Conservation (phyloP, 139 green algal genomes). For the Volvox africanus region DNA sequence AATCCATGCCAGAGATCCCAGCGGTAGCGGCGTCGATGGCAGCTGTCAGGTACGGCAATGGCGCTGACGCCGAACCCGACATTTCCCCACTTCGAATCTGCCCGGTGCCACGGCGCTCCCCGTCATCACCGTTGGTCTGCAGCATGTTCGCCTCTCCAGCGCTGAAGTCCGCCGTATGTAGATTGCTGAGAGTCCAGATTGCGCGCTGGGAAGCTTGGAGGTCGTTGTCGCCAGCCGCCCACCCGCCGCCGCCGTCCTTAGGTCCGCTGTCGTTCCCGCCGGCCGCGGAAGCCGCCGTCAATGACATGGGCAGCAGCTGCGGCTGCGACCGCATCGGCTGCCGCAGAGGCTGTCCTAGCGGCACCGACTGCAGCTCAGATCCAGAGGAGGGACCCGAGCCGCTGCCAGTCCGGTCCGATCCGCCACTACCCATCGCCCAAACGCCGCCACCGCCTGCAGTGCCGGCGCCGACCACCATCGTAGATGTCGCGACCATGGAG, state of each 20-base stretch:
- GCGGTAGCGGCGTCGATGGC: too few species aligned
- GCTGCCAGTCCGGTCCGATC: not conserved
- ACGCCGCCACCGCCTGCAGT: not conserved
- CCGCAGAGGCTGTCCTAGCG: not conserved
- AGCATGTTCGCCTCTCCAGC: too few species aligned
- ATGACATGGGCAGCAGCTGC: not conserved
- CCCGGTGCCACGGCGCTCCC: too few species aligned
- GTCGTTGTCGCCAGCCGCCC: too few species aligned
- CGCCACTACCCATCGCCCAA: not conserved
- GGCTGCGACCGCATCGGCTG: not conserved
- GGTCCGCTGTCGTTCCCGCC: not conserved
- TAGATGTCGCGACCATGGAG: not conserved
- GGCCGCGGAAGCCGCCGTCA: not conserved
- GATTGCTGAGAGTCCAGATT: not conserved
- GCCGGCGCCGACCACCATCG: not conserved
- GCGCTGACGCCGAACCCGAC: too few species aligned
- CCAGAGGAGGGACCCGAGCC: not conserved
- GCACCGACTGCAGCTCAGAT: conserved; percentile 6
- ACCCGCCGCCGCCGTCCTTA: too few species aligned
- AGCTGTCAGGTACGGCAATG: too few species aligned
- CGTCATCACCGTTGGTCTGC: too few species aligned
- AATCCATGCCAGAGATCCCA: too few species aligned
- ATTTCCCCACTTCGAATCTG: too few species aligned
- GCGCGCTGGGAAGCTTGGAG: not conserved
- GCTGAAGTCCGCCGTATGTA: not conserved